These are phyloP conservation scores for Verbascum thapsus DNA, from an alignment of 257 asterid species.

Conservation along the genomic window DNA sequence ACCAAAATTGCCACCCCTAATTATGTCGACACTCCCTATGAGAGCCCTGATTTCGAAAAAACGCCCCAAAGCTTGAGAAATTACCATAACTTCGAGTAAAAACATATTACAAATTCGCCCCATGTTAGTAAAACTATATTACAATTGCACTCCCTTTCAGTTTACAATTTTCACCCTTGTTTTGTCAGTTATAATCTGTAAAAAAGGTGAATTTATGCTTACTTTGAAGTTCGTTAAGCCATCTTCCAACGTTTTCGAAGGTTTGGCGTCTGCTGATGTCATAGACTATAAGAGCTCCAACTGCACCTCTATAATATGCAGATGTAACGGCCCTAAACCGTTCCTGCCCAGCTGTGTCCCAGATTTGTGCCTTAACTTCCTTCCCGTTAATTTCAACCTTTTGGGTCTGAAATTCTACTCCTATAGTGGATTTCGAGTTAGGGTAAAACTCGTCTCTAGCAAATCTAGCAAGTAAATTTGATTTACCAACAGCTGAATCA, in stretches of 20 bases:
- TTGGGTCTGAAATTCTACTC: slow-evolving; percentile 91
- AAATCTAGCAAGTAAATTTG: slow-evolving; percentile 85
- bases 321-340: slow-evolving; percentile 91
- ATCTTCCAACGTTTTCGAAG: slow-evolving; percentile 68
- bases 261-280: slow-evolving; percentile 83
- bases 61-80: too few species aligned
- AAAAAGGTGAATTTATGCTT: too few species aligned
- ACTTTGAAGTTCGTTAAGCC: slow-evolving; percentile 91
- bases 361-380: slow-evolving; percentile 87
- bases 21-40: too few species aligned
- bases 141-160: too few species aligned
- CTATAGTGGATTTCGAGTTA: slow-evolving; percentile 83
- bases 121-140: too few species aligned
- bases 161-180: too few species aligned
- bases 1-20: too few species aligned
- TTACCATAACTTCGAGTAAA: too few species aligned
- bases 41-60: too few species aligned
- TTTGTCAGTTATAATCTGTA: too few species aligned
- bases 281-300: slow-evolving; percentile 85
- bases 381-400: slow-evolving; percentile 74
- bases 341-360: slow-evolving; percentile 97
- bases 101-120: too few species aligned
- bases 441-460: slow-evolving; percentile 81
- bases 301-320: slow-evolving; percentile 92
- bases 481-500: slow-evolving; percentile 92